Evolutionary conservation across 2,329 filamentous ascomycete species (phyloP), one percentile per base, ranked within the genome.

Genomic region (Penicillium aurantiogriseum): DNA sequence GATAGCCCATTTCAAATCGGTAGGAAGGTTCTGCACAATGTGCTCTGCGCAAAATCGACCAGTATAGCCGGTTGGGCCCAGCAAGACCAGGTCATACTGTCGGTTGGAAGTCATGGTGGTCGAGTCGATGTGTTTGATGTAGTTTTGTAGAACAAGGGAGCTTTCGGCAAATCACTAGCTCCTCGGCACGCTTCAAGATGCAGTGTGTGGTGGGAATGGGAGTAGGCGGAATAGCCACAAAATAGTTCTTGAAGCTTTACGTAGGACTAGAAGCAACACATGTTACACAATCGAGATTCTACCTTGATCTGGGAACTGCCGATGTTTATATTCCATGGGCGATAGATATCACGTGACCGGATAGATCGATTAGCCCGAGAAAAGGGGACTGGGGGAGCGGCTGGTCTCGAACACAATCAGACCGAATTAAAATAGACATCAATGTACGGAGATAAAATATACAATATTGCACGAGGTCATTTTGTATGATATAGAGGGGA

Each of bases 1-100:
- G 54, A 97, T 80, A 15, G 91, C 92, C 92, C 92, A 97, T 78
- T 86, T 91, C 60, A 96, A 74, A 71, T 91, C 84, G 19, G 88
- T 90, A 0, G 92, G 89, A 1, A 91, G 79, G 63, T 84, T 77
- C 15, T 81, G 81, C 51, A 86, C 81, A 67, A 96, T 88, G 74
- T 94, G 86, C 72, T 95, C 87, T 29, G 88, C 87, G 2, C 86
- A 86, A 64, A 89, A 81, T 63, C 85, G 87, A 39, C 92, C 92
- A 0, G 92, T 97, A 75, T 95, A 96, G 29, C 92, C 92, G 71
- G 83, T 88, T 10, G 88, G 86, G 27, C 88, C 88, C 21, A 88
- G 80, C 35, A 90, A 77, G 43, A 90, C 77, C 48, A 89, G 73
- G 65, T 90, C 87, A 69, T 88, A 89, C 67, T 84, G 74, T 51